Evolutionary conservation across 164 flowering plant genomes (phyloP), one percentile per base, ranked within the genome.

Genomic region (Vitis labrusca): DNA sequence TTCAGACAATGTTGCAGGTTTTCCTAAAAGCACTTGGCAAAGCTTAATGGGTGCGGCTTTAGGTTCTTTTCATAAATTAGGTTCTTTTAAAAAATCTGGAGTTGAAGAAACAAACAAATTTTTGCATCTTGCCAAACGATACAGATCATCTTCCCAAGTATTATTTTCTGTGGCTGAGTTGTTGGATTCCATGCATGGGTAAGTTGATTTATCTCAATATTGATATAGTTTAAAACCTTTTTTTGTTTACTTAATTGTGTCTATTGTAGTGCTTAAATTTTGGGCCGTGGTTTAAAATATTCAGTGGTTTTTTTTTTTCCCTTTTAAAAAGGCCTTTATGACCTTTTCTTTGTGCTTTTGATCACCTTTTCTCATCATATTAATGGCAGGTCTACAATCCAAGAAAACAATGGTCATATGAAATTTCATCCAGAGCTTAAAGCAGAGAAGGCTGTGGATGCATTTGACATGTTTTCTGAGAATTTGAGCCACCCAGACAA

Each of bases 1-100:
- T 65, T 68, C 78, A 87, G 94, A 78, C 30, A 63, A 51, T 53
- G 68, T 92, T 75, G 81, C 85, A 51, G 91, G 91, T 58, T n/a
- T 82, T 71, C 76, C 84, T n/a, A 79, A 50, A 79, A 16, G 47
- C 23, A 77, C 68, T 59, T 92, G 92, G 93, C 81, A 88, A 73
- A 79, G 97, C 85, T 65, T 96, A 27, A 53, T 93, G 69, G 97
- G 97, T 68, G 89, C 88, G 63, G 81, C 94, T 59, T 78, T 96
- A 67, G 65, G 73, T 75, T 88, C 94, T 59, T 86, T 80, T 76
- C 64, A 71, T 53, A 81, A 78, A 71, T 68, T 75, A 50, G 55
- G 56, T 67, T 32, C 47, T 10, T 61, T 51, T 54, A 63, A 47
- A 32, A 64, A 69, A 13, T 9, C 76, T 68, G 81, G 59, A 37